Percentiles rank a stretch among this genome's conserved stretches.
phyloP scores from a whole-genome alignment of 345 rosid genomes.

The Nasturtium officinale region DNA sequence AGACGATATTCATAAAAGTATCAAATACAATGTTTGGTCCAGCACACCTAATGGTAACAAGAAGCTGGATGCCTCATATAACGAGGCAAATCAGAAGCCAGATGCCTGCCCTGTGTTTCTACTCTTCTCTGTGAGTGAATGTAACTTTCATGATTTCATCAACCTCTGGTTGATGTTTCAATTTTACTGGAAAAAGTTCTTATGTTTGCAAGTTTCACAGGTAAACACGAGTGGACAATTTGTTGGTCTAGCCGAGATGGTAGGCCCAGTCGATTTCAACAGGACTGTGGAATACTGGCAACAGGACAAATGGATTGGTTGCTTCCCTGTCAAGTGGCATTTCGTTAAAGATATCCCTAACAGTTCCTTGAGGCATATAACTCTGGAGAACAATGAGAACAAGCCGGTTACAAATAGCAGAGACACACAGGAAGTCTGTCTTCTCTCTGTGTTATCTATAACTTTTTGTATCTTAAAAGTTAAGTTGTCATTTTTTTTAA shows the following conservation, averaged over 20 bases:
- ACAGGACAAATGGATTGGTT: constrained; percentile 84
- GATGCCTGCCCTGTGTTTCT: constrained; percentile 66
- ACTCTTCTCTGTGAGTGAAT: constrained; percentile 67
- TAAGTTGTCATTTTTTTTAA: background rate
- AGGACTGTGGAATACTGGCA: constrained; percentile 78
- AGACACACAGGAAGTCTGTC: constrained; percentile 79
- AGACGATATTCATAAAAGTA: constrained; percentile 83
- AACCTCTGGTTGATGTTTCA: background rate
- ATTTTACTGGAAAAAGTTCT: background rate
- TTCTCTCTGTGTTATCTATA: background rate
- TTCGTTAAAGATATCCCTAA: constrained; percentile 79
- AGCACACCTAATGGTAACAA: constrained; percentile 81
- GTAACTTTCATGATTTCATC: background rate
- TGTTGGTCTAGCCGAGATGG: constrained; percentile 87
- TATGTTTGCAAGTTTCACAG: constrained; percentile 43
- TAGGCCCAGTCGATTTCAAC: constrained; percentile 69
- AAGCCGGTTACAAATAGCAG: constrained; percentile 82
- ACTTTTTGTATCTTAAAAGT: background rate
- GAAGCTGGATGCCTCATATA: constrained; percentile 70
- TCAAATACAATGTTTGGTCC: constrained; percentile 81
- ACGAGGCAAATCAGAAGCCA: constrained; percentile 57
- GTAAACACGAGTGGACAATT: constrained; percentile 86
- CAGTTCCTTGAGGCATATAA: constrained; percentile 68
- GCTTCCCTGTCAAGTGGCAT: constrained; percentile 87
- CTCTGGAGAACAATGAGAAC: constrained; percentile 81